phyloP scores from a whole-genome alignment of 1,139 yeast genomes.

The Wickerhamiella pararugosa region DNA sequence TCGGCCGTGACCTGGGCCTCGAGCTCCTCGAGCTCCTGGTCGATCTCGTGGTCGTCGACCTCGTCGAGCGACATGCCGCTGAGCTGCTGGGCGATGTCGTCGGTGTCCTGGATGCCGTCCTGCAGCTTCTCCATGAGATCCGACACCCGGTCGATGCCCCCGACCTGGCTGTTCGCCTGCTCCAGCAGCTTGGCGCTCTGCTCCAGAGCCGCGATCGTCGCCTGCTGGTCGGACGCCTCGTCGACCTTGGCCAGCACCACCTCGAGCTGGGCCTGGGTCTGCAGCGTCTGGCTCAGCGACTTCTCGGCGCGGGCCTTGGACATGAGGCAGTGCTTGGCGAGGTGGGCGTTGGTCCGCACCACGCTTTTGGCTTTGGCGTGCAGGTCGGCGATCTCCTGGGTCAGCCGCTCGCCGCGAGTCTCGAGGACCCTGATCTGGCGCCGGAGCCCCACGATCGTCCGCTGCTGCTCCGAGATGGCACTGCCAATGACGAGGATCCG shows the following conservation, averaged over 20 bases:
- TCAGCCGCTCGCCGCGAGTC: constrained; percentile 18
- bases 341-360: constrained; percentile 14
- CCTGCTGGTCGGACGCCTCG: constrained; percentile 14
- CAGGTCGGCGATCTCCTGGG: constrained; percentile 15
- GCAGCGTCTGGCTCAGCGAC: constrained; percentile 19
- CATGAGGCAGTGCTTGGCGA: constrained; percentile 21
- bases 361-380: constrained; percentile 18
- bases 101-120: constrained; percentile 23
- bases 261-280: constrained; percentile 23
- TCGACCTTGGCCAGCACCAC: constrained; percentile 19
- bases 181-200: constrained; percentile 21
- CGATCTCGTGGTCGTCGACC: constrained; percentile 21
- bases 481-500: constrained; percentile 11
- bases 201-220: constrained; percentile 20
- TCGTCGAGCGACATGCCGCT: constrained; percentile 14
- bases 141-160: constrained; percentile 25
- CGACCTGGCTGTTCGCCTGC: constrained; percentile 21
- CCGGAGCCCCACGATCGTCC: constrained; percentile 21
- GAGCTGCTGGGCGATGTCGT: constrained; percentile 22
- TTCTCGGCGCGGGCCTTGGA: constrained; percentile 19
- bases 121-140: constrained; percentile 24
- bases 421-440: constrained; percentile 18
- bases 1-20: constrained; percentile 45
- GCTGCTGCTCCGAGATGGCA: constrained; percentile 20
- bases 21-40: constrained; percentile 16